A percentile compares a stretch with the other conserved stretches of the same genome.
These are phyloP conservation scores for Penicillium sp. DNA, from an alignment of 2,329 filamentous ascomycete species.

Conservation along the genomic window DNA sequence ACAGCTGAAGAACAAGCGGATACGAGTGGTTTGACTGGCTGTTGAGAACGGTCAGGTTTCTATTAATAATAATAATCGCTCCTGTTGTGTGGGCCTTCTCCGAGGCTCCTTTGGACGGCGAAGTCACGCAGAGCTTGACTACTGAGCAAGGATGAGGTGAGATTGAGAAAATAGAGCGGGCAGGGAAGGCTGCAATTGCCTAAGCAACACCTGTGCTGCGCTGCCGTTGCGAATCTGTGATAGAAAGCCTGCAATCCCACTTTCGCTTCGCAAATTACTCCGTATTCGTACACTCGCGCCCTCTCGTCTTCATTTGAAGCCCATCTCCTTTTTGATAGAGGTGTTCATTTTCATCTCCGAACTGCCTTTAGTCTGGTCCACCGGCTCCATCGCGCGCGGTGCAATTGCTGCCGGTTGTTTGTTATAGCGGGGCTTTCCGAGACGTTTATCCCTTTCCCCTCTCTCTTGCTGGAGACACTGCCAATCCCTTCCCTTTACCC, in stretches of 20 bases:
- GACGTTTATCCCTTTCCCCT: slow-evolving; percentile 3
- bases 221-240: not conserved
- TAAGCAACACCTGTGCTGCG: not conserved
- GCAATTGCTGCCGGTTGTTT: not conserved
- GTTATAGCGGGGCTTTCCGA: slow-evolving; percentile 17
- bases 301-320: not conserved
- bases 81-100: not conserved
- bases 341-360: not conserved
- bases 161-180: not conserved
- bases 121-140: not conserved
- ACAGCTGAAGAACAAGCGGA: slow-evolving; percentile 7
- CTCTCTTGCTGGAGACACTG: not conserved
- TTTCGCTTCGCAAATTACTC: not conserved
- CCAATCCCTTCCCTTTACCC: slow-evolving; percentile 16
- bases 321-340: not conserved
- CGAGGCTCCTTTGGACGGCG: not conserved
- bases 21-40: not conserved
- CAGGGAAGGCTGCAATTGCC: not conserved
- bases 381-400: not conserved
- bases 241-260: not conserved
- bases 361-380: not conserved
- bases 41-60: not conserved
- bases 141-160: not conserved
- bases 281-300: not conserved
- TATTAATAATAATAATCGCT: slow-evolving; percentile 5